Evolutionary conservation across 2,329 filamentous ascomycete genomes (phyloP).

Genomic region (Trichoderma polysporum): DNA sequence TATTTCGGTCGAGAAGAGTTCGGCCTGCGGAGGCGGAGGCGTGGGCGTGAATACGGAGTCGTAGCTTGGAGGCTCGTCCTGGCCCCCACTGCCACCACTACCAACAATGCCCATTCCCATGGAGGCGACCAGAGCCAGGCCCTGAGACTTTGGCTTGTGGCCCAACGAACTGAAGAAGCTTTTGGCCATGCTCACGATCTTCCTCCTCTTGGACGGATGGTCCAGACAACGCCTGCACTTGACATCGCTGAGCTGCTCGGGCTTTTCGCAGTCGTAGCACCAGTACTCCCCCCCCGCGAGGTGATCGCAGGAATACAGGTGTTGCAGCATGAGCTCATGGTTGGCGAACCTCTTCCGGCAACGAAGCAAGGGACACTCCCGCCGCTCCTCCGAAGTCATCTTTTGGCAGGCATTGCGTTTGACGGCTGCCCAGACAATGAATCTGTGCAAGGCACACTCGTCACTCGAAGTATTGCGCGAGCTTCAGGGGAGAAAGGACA

Average conservation of each 20-base stretch:
- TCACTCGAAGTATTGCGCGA: slow-evolving; percentile 46
- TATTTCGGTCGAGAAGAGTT: slow-evolving; percentile 52
- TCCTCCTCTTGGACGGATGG: slow-evolving; percentile 52
- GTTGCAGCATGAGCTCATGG: slow-evolving; percentile 56
- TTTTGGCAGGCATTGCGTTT: slow-evolving; percentile 51
- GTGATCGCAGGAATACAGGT: slow-evolving; percentile 49
- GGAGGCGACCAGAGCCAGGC: slow-evolving; percentile 3
- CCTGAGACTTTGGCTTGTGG: slow-evolving; percentile 44
- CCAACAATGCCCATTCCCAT: background rate
- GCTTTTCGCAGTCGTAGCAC: slow-evolving; percentile 54
- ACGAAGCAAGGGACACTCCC: slow-evolving; percentile 52
- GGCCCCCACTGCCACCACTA: background rate
- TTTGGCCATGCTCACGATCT: slow-evolving; percentile 53
- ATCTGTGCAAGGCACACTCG: slow-evolving; percentile 53
- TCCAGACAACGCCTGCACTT: slow-evolving; percentile 50
- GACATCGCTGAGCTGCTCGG: slow-evolving; percentile 53
- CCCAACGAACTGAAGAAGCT: slow-evolving; percentile 55
- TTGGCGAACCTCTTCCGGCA: slow-evolving; percentile 51
- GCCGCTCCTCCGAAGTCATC: slow-evolving; percentile 48
- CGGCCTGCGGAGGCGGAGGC: slow-evolving; percentile 33
- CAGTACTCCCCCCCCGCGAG: slow-evolving; percentile 53
- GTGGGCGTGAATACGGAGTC: slow-evolving; percentile 41
- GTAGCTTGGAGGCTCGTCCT: slow-evolving; percentile 45
- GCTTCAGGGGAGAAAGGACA: slow-evolving; percentile 25
- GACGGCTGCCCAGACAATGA: slow-evolving; percentile 57